Base-by-base conservation (phyloP, 768 basidiomycete genomes). In the Rhizopogon salebrosus region DNA sequence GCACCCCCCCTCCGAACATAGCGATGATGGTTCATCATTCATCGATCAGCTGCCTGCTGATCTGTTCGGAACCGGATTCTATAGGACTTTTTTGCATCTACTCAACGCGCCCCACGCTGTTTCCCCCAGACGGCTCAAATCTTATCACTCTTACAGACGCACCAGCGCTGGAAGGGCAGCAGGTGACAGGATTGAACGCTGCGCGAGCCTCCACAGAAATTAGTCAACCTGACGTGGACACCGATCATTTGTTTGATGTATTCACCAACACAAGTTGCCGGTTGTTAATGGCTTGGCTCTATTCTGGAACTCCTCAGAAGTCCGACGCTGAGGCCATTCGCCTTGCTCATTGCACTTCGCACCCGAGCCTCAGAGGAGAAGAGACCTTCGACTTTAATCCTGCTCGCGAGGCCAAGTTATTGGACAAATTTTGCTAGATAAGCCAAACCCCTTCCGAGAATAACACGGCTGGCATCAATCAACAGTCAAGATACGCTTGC, bases 281-380 rank as follows among this genome's bases (percentile, higher is more conserved):
- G 6, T 23, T 49, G 27, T 2, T 37, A n/a, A 49, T 49, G 48
- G 1, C 34, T 4, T 49, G 48, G 48, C 34, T 6, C n/a, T 49
- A 49, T 36, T n/a, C 48, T 10, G 61, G 9, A 56, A 63, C 0
- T n/a, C 51, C 1, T 62, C 60, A 9, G 48, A 66, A 51, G 8
- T 42, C 55, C 0, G 37, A 69, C 1, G 66, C 69, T 57, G 35
- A 48, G 10, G 18, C 68, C 62, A 66, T 60, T 59, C 23, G 61
- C 64, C 38, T 24, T 26, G 6, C 54, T 52, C 50, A 50, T 11
- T n/a, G n/a, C n/a, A n/a, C 0, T 52, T 52, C 14, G 66, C 42
- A 67, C 68, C 10, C 26, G 57, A 0, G 1, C n/a, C 37, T 49
- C 22, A 35, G 2, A 16, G 6, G 3, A 2, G 6, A 37, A 4